Evolutionary conservation across 805 yeast genomes (phyloP).

Genomic region (Starmerella potacharoeniae): DNA sequence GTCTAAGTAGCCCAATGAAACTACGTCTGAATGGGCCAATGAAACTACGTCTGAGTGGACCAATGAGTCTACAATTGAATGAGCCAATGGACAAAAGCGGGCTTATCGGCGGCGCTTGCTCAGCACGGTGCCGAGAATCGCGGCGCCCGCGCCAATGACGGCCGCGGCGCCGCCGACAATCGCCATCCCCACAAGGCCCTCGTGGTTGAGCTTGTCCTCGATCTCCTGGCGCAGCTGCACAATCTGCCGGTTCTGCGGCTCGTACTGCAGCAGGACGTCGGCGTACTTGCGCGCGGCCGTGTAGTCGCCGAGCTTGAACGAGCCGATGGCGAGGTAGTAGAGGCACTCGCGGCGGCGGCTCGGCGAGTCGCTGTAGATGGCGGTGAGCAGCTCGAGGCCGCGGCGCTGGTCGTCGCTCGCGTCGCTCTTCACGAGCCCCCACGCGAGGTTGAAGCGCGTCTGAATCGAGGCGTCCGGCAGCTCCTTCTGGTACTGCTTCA

Average conservation of each 20-base stretch:
- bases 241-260: constrained; percentile 79
- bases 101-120: constrained; percentile 11
- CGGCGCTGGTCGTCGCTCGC: constrained; percentile 54
- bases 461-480: constrained; percentile 71
- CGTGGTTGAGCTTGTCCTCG: constrained; percentile 73
- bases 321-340: constrained; percentile 77
- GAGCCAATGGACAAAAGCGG: constrained; percentile 27
- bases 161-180: constrained; percentile 66
- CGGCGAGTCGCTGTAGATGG: constrained; percentile 60
- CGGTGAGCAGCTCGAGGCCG: constrained; percentile 60
- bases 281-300: constrained; percentile 75
- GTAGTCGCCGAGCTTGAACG: constrained; percentile 79
- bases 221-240: constrained; percentile 57
- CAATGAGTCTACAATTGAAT: no score
- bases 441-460: constrained; percentile 84
- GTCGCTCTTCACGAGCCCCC: constrained; percentile 81
- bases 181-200: constrained; percentile 82
- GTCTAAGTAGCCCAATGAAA: no score
- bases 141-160: constrained; percentile 74
- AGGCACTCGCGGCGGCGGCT: constrained; percentile 78
- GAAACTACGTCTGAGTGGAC: no score
- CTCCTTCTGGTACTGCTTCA: constrained; percentile 67
- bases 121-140: constrained; percentile 30
- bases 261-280: constrained; percentile 62
- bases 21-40: no score